Base-by-base conservation (phyloP, 2,329 filamentous ascomycete genomes). In the Trichoderma sp. region DNA sequence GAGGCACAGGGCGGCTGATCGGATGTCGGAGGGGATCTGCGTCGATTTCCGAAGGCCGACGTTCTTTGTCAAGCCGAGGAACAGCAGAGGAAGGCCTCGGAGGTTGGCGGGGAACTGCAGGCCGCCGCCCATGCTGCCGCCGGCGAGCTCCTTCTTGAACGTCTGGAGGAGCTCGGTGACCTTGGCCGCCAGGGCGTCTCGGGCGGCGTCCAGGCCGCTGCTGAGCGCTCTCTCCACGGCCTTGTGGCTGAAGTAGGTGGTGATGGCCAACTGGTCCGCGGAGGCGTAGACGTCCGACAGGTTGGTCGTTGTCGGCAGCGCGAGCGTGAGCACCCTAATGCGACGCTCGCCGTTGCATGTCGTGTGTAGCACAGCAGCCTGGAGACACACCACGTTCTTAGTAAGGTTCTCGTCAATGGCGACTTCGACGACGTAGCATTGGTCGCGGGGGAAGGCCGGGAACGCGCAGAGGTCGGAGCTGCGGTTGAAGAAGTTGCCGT, bases 401-500 rank as follows among this genome's bases (percentile, higher is more conserved):
- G 89, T 91, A 67, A 99, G 83, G 43, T 88, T 95, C 80, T 99
- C 95, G 72, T 99, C 95, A 70, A 99, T 98, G 15, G 95, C 93
- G 63, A 99, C 96, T 78, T 99, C 95, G 21, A 99, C 94, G 50
- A 98, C 95, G 75, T 98, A 98, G 68, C 91, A 93, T 77, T 99
- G 95, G 73, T 99, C 95, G 74, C 95, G 90, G 39, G 95, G 95
- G 82, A 99, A 98, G 0, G 95, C 93, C 1, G 95, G 95, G 84
- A 99, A 99, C 14, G 95, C 95, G 76, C 95, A 98, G 39, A 99
- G 87, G 79, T 99, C 95, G 17, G 93, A 97, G 75, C 92, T 97
- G 71, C 95, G 87, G 82, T 98, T 99, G 84, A 99, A 99, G 80
- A 99, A 99, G 81, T 99, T 99, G 71, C 95, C 95, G 78, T 98